phyloP scores from a whole-genome alignment of 768 basidiomycete genomes.

The Phanerochaete sordida region DNA sequence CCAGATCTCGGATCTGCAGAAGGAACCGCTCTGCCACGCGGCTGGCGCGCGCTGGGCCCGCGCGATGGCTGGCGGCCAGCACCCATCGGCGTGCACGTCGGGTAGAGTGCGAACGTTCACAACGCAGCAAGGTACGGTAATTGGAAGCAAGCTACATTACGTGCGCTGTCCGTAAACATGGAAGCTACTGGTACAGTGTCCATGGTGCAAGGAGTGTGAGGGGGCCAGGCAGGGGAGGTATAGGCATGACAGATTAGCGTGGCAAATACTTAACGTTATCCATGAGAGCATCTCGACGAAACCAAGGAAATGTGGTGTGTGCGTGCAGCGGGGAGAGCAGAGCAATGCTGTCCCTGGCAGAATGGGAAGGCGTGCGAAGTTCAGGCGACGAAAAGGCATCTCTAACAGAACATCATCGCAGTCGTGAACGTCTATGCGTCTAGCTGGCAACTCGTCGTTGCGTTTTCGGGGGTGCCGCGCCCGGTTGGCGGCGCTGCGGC shows the following conservation, averaged over 20 bases:
- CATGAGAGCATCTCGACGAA: background rate
- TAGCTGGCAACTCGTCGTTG: slow-evolving; percentile 8
- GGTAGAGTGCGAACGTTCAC: background rate
- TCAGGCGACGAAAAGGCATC: too few species aligned
- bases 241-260: background rate
- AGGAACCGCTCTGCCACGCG: slow-evolving; percentile 26
- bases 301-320: background rate
- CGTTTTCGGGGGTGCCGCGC: background rate
- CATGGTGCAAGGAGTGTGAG: background rate
- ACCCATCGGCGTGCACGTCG: slow-evolving; percentile 55
- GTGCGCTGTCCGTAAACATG: background rate
- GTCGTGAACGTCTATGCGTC: background rate
- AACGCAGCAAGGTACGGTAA: too few species aligned
- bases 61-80: slow-evolving; percentile 54
- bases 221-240: background rate
- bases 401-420: too few species aligned
- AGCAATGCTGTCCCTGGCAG: background rate
- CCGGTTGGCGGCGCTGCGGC: slow-evolving; percentile 1
- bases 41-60: slow-evolving; percentile 52
- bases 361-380: background rate
- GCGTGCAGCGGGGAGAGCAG: background rate
- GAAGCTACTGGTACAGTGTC: background rate
- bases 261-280: background rate
- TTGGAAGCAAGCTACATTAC: background rate
- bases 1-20: background rate